Base-by-base conservation (phyloP, 805 yeast species). In the Saccharomycopsis sp. region DNA sequence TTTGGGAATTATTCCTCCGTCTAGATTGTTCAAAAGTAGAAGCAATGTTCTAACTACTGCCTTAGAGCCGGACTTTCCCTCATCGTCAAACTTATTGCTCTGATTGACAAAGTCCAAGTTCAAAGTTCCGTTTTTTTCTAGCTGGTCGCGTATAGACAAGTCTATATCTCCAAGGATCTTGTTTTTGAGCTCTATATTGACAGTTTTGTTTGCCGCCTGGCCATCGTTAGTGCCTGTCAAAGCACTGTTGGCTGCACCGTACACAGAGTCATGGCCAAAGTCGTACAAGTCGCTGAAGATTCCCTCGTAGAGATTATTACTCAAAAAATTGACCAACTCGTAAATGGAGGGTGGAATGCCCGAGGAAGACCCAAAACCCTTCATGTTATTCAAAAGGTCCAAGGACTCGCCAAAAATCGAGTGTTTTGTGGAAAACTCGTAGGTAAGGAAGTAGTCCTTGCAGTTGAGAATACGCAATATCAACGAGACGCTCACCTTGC, bases 1-100 rank as follows among this genome's bases (percentile, higher is more conserved):
- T 15, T 61, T 63, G 50, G 76, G 70, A 8, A 77, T 68, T n/a
- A 77, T 69, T 3, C 79, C 76, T 18, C 75, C 79, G 46, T 73
- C 71, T 2, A 75, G 55, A 50, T 70, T 69, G 23, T 68, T 64
- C 58, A 77, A 59, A 14, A 76, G 54, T 1, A 70, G 52, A 1
- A 66, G 18, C 34, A 72, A 59, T 1, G 71, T 68, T 50, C 68
- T 59, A 2, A 68, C 61, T 16, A 70, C 69, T 0, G 69, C 68
- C 18, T 57, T 60, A 16, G 63, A 55, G 9, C 55, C 44, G 7
- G 68, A 58, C 14, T 67, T 63, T 2, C 68, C 68, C 7, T 54
- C 55, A 18, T 47, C 51, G 52, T 66, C 67, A 18, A 56, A 58
- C 44, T 58, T 58, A n/a, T 57, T 51, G 21, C 51, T 53, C 34